Evolutionary conservation across 371 early-diverging fungal genomes (phyloP), one percentile per base, ranked within the genome.

Genomic region (Mucor sp.): DNA sequence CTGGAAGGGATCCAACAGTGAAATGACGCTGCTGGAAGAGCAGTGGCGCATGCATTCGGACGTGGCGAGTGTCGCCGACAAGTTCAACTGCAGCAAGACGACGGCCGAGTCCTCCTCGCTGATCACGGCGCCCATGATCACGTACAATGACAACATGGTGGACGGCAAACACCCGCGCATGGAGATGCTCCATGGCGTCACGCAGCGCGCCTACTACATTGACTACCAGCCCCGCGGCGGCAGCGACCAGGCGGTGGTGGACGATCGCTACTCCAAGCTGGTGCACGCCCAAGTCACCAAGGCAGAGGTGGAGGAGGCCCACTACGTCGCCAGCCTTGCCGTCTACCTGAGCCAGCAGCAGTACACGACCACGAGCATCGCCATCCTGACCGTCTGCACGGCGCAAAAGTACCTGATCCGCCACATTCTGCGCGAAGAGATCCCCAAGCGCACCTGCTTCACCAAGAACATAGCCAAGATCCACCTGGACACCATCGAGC

Each of bases 11-110:
- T 66, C 76, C 2, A 71, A 72, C 8, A 75, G 72, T 17, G 68
- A 76, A 27, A 60, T 74, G 9, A 41, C 69, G 0, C 43, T 53
- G 1, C 47, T 83, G 0, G 73, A 78, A 44, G 80, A 83, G 44
- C 80, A 83, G 50, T 83, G 80, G 79, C 75, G 80, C 23, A 78
- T 83, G 77, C 72, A 74, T 30, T 44, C 74, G 0, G 74, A 69
- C 8, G 63, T 81, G 1, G 62, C 63, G 1, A n/a, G 33, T 62
- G 14, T 70, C 37, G 32, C 70, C 50, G 32, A 77, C 63, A n/a
- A 60, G 48, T 59, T 76, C 47, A 60, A 67, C 63, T 56, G 62
- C 59, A 60, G 3, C 27, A 69, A 60, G 15, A 63, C 63, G 5
- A 57, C 68, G 11, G 58, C 69, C 8, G 47, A 47, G 14, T 30